Base-by-base conservation (phyloP, 768 basidiomycete species). In the Ramaria sp. region DNA sequence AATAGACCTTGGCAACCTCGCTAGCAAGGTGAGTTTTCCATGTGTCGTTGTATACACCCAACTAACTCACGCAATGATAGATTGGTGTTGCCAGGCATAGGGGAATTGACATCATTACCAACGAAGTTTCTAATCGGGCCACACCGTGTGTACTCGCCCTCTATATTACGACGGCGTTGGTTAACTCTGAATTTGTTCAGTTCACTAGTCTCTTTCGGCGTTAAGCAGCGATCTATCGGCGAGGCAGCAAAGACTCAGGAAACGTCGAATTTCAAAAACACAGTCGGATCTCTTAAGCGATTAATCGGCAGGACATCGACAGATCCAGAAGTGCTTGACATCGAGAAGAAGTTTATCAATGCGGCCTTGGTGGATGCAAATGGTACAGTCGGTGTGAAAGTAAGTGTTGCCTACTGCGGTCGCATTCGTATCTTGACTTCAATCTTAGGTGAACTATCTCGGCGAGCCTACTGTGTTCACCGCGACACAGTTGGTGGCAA, bases 41-140 rank as follows among this genome's bases (percentile, higher is more conserved):
- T 30, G 57, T 53, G 27, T 52, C 49, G 33, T 63, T 43, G 15
- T 58, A 46, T 57, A 42, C 42, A 52, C 43, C 55, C n/a, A n/a
- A n/a, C 53, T 51, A 61, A 54, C 56, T 62, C 60, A 31, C 60
- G 51, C 37, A 43, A 48, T 68, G 9, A 3, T 53, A 90, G 91
- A 93, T 97, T 69, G 93, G 93, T 75, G 93, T 95, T 62, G 93
- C 93, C 19, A 81, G 93, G 72, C 86, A 90, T 73, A 81, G 91
- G 67, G 95, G 95, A 63, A 95, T 99, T 75, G 95, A 99, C 79
- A 93, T 99, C 72, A 95, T 99, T 75, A 77, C 83, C 59, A 99
- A 99, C 71, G 95, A 99, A 70, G 92, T 94, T 59, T 97, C 94
- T 15, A 97, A 97, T 78, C 88, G 96, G 55, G 81, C 86, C 15